Conservation (phyloP, 768 basidiomycete genomes). For the Boletus sp. region DNA sequence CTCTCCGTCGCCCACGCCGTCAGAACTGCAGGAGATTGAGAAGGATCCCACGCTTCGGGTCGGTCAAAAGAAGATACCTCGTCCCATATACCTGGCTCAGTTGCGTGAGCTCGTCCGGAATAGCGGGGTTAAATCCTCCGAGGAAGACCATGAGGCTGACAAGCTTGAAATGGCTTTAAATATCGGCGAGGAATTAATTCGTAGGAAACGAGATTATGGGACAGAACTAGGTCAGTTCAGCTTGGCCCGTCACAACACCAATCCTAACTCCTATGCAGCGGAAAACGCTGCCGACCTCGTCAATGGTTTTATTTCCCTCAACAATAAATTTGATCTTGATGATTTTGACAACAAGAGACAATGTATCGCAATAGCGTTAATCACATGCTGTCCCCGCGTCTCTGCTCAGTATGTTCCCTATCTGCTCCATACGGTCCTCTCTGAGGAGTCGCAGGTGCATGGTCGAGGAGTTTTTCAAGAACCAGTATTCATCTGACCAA, state of each 20-base stretch:
- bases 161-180: constrained; percentile 78
- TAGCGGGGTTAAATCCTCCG: constrained; percentile 47
- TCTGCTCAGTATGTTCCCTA: constrained; percentile 70
- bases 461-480: constrained; percentile 91
- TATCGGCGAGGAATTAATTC: constrained; percentile 78
- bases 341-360: constrained; percentile 77
- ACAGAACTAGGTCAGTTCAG: constrained; percentile 70
- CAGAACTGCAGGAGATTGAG: constrained; percentile 79
- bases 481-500: constrained; percentile 87
- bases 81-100: constrained; percentile 89
- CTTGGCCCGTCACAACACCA: not conserved
- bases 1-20: constrained; percentile 76
- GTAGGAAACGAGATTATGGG: constrained; percentile 82
- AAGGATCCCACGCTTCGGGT: constrained; percentile 80
- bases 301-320: constrained; percentile 67
- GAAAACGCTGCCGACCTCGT: constrained; percentile 88
- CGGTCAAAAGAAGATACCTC: constrained; percentile 63
- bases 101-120: constrained; percentile 74
- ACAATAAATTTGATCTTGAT: constrained; percentile 83
- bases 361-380: constrained; percentile 72
- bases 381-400: constrained; percentile 73
- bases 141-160: constrained; percentile 68
- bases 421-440: not conserved
- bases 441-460: constrained; percentile 52
- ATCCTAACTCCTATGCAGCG: constrained; percentile 44